Evolutionary conservation across 176 grass and related monocot species (phyloP).

Genomic region (Juncus inflexus): DNA sequence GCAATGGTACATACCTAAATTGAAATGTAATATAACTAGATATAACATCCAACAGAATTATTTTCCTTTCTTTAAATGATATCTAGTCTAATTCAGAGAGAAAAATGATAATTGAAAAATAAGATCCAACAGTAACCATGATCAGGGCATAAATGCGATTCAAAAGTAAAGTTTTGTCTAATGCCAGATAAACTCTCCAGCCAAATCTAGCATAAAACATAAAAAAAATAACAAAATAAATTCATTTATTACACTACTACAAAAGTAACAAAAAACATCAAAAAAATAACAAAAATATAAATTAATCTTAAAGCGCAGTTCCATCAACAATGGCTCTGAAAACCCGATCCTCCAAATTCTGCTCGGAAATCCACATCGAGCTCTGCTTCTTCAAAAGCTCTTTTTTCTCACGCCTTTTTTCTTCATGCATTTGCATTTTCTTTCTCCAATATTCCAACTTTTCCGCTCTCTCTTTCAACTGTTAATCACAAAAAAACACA

Average conservation of each 20-base stretch:
- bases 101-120: too few relatives aligned
- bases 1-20: too few relatives aligned
- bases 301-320: conserved; percentile 33
- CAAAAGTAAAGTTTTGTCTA: too few relatives aligned
- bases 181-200: too few relatives aligned
- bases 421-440: conserved; percentile 48
- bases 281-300: conserved; percentile 4
- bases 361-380: conserved; percentile 53
- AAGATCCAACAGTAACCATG: too few relatives aligned
- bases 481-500: neutral
- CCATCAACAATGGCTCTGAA: conserved; percentile 31
- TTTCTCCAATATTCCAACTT: conserved; percentile 71
- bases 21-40: too few relatives aligned
- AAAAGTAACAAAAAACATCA: neutral
- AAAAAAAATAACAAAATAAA: too few relatives aligned
- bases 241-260: neutral
- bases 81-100: too few relatives aligned
- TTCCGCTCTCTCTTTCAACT: conserved; percentile 87
- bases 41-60: too few relatives aligned
- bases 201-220: too few relatives aligned
- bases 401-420: conserved; percentile 45
- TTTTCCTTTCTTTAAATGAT: too few relatives aligned
- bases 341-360: conserved; percentile 46
- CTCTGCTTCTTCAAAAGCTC: conserved; percentile 61
- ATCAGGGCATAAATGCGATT: too few relatives aligned